These are phyloP conservation scores for Ulota crispa DNA, from an alignment of 225 moss, liverwort and hornwort genomes.

Conservation along the genomic window DNA sequence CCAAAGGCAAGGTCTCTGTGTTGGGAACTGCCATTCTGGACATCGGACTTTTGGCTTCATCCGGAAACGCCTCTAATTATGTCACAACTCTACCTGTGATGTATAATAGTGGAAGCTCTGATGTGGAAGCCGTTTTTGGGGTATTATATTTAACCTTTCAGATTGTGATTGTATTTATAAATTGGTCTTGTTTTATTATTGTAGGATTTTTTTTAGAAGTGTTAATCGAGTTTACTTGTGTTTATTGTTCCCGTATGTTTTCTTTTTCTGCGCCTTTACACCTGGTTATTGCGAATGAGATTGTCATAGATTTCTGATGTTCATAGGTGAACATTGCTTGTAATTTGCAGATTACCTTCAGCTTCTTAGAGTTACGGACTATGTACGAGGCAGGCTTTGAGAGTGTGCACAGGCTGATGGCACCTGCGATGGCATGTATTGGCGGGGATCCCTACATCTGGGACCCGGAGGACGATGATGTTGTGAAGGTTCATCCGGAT, in stretches of 20 bases:
- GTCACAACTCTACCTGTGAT: conserved; percentile 45
- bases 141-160: conserved; percentile 6
- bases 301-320: neutral
- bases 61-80: conserved; percentile 41
- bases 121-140: conserved; percentile 46
- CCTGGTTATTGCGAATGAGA: neutral
- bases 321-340: neutral
- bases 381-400: conserved; percentile 77
- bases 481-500: conserved; percentile 51
- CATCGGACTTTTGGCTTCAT: conserved; percentile 45
- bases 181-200: neutral
- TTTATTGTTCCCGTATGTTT: neutral
- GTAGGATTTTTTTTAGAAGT: neutral
- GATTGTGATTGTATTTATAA: neutral
- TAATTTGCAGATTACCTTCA: conserved; percentile 64
- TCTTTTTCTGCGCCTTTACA: neutral
- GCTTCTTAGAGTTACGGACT: conserved; percentile 77
- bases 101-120: conserved; percentile 38
- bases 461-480: conserved; percentile 77
- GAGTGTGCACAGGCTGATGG: conserved; percentile 87
- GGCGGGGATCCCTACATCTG: conserved; percentile 68
- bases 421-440: conserved; percentile 95
- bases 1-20: conserved; percentile 49
- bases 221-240: neutral
- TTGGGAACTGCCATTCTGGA: conserved; percentile 58